A percentile compares a stretch with the other conserved stretches of the same genome.
phyloP scores from a whole-genome alignment of 1,284 basidiomycete genomes.

The Ceratobasidium sp. region DNA sequence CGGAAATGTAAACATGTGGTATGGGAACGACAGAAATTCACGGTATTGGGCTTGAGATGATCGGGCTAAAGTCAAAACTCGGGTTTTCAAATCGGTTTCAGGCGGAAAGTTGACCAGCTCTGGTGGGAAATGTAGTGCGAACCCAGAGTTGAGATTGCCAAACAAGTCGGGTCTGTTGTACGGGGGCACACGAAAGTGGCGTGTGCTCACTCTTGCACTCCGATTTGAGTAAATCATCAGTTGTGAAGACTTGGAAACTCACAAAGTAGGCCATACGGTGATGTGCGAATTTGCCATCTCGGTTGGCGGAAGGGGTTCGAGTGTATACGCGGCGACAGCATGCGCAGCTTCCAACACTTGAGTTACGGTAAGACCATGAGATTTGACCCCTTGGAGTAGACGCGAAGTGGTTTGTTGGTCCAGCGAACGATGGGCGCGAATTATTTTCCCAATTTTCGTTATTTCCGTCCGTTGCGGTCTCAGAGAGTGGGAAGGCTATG shows the following conservation, averaged over 20 bases:
- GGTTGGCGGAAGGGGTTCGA: conserved; percentile 6
- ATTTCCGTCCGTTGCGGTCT: conserved; percentile 21
- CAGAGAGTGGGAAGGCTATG: conserved; percentile 18
- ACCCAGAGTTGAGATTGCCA: conserved; percentile 18
- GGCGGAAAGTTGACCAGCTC: background rate
- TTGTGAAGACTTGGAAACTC: background rate
- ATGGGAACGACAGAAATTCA: conserved; percentile 2
- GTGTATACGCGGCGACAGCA: conserved; percentile 11
- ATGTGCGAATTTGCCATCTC: conserved; percentile 4
- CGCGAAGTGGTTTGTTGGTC: conserved; percentile 7
- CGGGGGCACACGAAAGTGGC: conserved; percentile 21
- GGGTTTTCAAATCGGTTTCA: background rate
- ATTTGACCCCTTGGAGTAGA: conserved; percentile 1
- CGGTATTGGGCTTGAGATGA: conserved; percentile 1
- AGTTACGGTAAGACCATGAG: conserved; percentile 1
- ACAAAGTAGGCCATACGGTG: conserved; percentile 6
- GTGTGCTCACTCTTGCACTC: conserved; percentile 18
- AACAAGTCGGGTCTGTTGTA: conserved; percentile 13
- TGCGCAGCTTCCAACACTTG: conserved; percentile 22
- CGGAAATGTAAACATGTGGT: background rate
- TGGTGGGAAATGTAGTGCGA: conserved; percentile 5
- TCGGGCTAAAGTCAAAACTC: conserved; percentile 1
- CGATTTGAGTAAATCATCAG: background rate
- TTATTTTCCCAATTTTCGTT: conserved; percentile 15
- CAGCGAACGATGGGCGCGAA: conserved; percentile 16